Base-by-base conservation (phyloP, 1,284 basidiomycete genomes). In the Cryptococcus depauperatus region DNA sequence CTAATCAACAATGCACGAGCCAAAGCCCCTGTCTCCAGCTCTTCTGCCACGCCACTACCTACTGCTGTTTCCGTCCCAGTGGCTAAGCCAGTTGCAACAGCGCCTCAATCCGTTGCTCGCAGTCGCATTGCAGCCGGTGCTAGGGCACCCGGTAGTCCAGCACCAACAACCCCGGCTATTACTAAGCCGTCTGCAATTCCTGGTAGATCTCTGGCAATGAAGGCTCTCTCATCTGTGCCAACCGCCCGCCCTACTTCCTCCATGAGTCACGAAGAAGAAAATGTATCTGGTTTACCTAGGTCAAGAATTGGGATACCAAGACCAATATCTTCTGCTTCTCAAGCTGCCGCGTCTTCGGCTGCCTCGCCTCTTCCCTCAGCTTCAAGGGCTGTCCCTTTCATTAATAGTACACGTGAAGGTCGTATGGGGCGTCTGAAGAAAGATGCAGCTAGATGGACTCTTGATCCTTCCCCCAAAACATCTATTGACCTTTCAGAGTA, bases 361-460 rank as follows among this genome's bases (percentile, higher is more conserved):
- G 37, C 50, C 11, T 44, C 59, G 10, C 38, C 57, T 13, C 35
- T 50, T n/a, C 35, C 62, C 25, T 41, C 59, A 41, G 13, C 51
- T 70, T 30, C 72, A 71, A 40, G 61, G 66, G 59, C 66, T 1
- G 58, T 71, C n/a, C 67, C 73, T 3, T 87, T 97, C 66, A 72
- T 76, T 19, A 79, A 80, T n/a, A 74, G 75, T 38, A 89, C 82
- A 57, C 54, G 76, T 3, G 88, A 89, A 33, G 76, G 79, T 4
- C 93, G 90, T 65, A 79, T 78, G 38, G 58, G 73, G 19, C 79
- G 95, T 28, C 73, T 88, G 35, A 77, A 79, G 43, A 89, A 86
- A 61, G 93, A 97, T 62, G 77, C 79, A 3, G 77, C 79, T 47
- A 77, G 78, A 63, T 85, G 92, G 92, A 70, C 90, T 54, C 81